Base-by-base conservation (phyloP, 2,329 filamentous ascomycete species). In the Talaromyces sp. region DNA sequence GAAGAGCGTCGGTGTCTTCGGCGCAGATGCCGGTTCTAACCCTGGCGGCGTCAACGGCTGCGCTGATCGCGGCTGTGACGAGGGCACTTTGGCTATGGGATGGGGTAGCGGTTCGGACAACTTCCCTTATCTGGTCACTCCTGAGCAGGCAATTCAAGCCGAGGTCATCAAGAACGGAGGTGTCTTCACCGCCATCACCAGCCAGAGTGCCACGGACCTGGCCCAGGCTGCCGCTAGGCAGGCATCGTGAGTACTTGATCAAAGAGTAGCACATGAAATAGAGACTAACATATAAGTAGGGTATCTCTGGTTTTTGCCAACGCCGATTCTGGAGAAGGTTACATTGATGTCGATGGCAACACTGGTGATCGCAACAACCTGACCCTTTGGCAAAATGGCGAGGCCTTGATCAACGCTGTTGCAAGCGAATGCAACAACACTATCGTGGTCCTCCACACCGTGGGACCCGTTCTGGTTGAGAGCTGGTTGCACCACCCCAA, bases 311-410 rank as follows among this genome's bases (percentile, higher is more conserved):
- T 97, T 10, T 98, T 98, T 69, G 93, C 91, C 70, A 96, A 96
- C 67, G 88, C 92, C 14, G 84, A 93, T 72, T 85, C 89, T 3
- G 94, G 94, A 59, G 95, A 98, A 77, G 92, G 91, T 5, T 97
- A 86, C 78, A 92, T 98, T 70, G 83, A 78, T 31, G 85, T 96
- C 1, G 94, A 93, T 65, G 89, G 86, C 59, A 97, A 97, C 73
- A 80, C 83, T 63, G 95, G 95, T 62, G 94, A 98, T 75, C 89
- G 95, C 59, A 92, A 93, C 70, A 97, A 99, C 77, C 82, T 99
- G 42, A 96, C 92, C 0, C 81, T 96, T 0, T 98, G 94, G 94
- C 83, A 88, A 63, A 84, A 87, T 62, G 93, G 91, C 47, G 92
- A 98, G 59, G 82, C 84, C 0, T 78, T 98, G 60, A 90, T 98